phyloP scores from a whole-genome alignment of 2,329 filamentous ascomycete species.

The Didymella pomorum region DNA sequence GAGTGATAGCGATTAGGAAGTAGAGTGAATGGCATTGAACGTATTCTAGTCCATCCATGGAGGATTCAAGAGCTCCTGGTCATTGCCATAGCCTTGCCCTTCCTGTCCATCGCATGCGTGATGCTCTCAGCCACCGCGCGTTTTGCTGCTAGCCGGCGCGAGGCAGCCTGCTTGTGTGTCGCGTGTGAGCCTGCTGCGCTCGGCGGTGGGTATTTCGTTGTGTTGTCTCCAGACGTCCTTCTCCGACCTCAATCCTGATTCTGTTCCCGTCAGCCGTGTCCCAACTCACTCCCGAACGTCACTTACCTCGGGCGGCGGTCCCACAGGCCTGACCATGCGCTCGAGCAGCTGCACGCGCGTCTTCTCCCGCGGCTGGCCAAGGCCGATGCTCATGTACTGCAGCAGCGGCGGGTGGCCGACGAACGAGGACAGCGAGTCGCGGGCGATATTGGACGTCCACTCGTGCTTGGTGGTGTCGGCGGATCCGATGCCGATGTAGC shows the following conservation, averaged over 20 bases:
- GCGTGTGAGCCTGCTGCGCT: neutral
- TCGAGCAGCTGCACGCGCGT: conserved; percentile 83
- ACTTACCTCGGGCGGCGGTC: conserved; percentile 69
- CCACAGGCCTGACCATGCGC: conserved; percentile 71
- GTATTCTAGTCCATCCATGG: neutral
- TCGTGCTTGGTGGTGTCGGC: conserved; percentile 97
- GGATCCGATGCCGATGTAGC: conserved; percentile 94
- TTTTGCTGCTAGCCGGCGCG: neutral
- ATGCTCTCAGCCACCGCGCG: neutral
- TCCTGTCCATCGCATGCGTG: neutral
- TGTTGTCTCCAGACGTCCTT: neutral
- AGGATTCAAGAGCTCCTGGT: no score
- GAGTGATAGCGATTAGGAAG: conserved; percentile 54
- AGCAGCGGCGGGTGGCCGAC: conserved; percentile 89
- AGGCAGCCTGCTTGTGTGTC: neutral
- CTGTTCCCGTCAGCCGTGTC: conserved; percentile 2
- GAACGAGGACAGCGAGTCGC: conserved; percentile 89
- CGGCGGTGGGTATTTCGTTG: neutral
- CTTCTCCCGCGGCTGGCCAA: conserved; percentile 84
- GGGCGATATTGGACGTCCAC: conserved; percentile 94
- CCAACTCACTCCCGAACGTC: neutral
- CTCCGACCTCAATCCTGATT: conserved; percentile 7
- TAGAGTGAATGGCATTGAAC: neutral
- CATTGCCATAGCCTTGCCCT: neutral
- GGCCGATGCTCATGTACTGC: conserved; percentile 86